Conservation (phyloP, 176 grass and related monocot species). For the Phyllostachys edulis region DNA sequence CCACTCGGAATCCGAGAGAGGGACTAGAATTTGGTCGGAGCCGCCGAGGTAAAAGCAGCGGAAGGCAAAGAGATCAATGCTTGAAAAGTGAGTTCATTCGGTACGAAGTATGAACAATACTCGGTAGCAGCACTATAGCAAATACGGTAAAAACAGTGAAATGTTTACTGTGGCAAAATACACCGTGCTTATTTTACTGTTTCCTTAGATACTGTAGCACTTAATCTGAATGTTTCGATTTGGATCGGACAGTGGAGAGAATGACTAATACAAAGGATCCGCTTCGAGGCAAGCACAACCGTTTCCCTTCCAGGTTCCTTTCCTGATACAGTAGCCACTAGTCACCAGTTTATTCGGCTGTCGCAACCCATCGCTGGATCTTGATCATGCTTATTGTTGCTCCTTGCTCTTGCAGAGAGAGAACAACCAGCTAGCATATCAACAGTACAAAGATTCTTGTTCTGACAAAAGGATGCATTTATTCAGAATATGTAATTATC, state of each 20-base stretch:
- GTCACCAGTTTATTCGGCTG: background rate
- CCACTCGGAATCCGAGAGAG: too few relatives aligned
- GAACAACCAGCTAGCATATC: background rate
- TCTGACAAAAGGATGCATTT: background rate
- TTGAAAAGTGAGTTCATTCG: too few relatives aligned
- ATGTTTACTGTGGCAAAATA: too few relatives aligned
- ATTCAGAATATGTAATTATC: background rate
- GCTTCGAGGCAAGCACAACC: too few relatives aligned
- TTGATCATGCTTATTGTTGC: background rate
- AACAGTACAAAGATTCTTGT: background rate
- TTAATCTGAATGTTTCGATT: too few relatives aligned
- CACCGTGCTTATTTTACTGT: too few relatives aligned
- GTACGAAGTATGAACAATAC: too few relatives aligned
- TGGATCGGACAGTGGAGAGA: too few relatives aligned
- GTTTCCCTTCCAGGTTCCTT: background rate
- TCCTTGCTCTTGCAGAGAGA: background rate
- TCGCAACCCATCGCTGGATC: background rate
- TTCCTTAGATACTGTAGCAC: too few relatives aligned
- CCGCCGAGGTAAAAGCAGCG: background rate
- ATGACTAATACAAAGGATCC: background rate
- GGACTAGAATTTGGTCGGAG: background rate
- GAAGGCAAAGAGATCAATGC: background rate
- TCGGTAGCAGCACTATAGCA: too few relatives aligned
- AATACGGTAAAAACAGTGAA: too few relatives aligned
- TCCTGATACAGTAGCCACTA: too few relatives aligned